These are phyloP conservation scores for Phytopythium mirpurense DNA, from an alignment of 352 stramenopile species.

Conservation along the genomic window DNA sequence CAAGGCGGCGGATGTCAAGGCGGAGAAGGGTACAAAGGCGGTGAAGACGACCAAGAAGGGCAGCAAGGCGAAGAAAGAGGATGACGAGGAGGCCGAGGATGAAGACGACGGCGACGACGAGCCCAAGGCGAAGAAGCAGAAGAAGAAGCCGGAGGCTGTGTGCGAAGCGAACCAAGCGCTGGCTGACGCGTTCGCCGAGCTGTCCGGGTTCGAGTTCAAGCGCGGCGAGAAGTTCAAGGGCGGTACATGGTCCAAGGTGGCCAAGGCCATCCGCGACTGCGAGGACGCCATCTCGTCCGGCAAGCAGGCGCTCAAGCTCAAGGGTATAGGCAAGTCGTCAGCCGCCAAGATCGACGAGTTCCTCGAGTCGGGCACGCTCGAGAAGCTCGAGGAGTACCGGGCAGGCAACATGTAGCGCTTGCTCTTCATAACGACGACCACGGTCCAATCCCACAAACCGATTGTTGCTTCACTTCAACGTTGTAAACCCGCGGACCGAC, in stretches of 20 bases:
- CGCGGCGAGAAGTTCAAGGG: conserved; percentile 83
- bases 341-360: conserved; percentile 85
- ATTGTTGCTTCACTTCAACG: not conserved
- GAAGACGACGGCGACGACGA: conserved; percentile 41
- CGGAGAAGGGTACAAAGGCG: conserved; percentile 26
- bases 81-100: conserved; percentile 26
- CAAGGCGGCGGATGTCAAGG: conserved; percentile 30
- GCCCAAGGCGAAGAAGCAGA: conserved; percentile 51
- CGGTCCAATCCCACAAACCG: no score
- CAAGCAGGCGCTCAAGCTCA: conserved; percentile 80
- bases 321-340: conserved; percentile 79
- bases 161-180: conserved; percentile 68
- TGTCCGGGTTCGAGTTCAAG: conserved; percentile 88
- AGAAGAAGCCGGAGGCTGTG: conserved; percentile 33
- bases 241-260: conserved; percentile 84
- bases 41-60: conserved; percentile 20
- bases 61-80: conserved; percentile 15
- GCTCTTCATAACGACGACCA: not conserved
- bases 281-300: conserved; percentile 57
- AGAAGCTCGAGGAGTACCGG: conserved; percentile 78
- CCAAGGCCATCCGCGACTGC: conserved; percentile 73
- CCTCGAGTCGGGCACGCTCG: conserved; percentile 72
- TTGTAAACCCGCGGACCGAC: not conserved
- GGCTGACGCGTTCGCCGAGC: conserved; percentile 69
- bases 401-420: conserved; percentile 67